Evolutionary conservation across 441 rosid genomes (phyloP).

Genomic region (Populus hybrid): DNA sequence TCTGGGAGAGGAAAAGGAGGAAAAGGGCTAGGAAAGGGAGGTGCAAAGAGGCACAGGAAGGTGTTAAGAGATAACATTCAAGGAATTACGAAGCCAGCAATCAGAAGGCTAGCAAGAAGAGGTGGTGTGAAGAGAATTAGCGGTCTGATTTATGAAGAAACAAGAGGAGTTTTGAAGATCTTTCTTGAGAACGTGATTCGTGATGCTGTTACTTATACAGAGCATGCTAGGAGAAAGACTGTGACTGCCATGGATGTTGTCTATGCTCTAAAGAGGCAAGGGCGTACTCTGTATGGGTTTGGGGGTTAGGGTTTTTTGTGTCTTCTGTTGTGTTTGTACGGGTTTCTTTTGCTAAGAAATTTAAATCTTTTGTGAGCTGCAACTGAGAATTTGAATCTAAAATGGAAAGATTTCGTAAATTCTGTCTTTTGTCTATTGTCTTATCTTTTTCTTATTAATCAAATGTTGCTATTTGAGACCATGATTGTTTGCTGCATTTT

Average conservation of each 20-base stretch:
- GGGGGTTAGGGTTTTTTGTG: background rate
- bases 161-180: conserved; percentile 5
- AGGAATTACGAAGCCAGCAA: background rate
- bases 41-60: no score
- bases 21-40: no score
- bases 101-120: background rate
- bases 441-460: no score
- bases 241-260: conserved; percentile 9
- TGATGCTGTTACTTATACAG: conserved; percentile 1
- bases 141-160: background rate
- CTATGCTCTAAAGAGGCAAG: conserved; percentile 1
- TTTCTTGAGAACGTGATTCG: conserved; percentile 4
- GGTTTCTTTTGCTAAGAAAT: background rate
- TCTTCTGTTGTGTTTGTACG: background rate
- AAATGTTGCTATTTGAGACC: no score
- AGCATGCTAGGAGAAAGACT: background rate
- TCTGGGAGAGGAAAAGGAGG: background rate
- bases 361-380: background rate
- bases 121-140: conserved; percentile 1
- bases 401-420: background rate
- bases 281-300: conserved; percentile 4
- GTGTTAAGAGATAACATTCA: no score
- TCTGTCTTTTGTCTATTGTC: background rate
- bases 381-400: background rate
- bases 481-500: no score